A percentile compares a stretch with the other conserved stretches of the same genome.
Conservation (phyloP, 768 basidiomycete species). For the Agrocybe pediades region DNA sequence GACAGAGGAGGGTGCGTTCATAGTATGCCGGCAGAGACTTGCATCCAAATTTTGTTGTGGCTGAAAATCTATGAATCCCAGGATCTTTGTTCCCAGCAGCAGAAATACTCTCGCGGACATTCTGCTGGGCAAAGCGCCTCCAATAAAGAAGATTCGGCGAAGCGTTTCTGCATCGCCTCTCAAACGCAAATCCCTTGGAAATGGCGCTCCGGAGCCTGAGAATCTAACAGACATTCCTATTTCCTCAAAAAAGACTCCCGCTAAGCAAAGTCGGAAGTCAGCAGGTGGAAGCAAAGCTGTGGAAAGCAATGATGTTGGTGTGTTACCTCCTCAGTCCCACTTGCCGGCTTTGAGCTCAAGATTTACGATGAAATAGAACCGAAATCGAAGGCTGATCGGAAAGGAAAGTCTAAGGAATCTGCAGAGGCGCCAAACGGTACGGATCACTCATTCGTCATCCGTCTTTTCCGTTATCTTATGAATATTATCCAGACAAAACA, state of each 20-base stretch:
- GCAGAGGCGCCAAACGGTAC: conserved; percentile 2
- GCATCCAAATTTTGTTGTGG: not conserved
- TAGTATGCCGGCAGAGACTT: not conserved
- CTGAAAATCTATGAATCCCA: conserved; percentile 18
- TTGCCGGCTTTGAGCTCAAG: not conserved
- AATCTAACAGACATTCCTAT: not conserved
- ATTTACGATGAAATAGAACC: not conserved
- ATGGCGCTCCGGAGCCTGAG: not conserved
- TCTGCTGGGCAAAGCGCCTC: conserved; percentile 46
- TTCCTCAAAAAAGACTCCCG: not conserved
- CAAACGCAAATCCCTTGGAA: conserved; percentile 2
- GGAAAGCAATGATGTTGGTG: not conserved
- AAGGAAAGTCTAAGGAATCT: not conserved
- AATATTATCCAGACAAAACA: not conserved
- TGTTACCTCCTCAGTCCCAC: not conserved
- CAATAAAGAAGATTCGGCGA: conserved; percentile 25
- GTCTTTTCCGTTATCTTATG: not conserved
- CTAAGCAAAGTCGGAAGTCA: not conserved
- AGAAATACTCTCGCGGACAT: conserved; percentile 53
- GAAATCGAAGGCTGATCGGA: not conserved
- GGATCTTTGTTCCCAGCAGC: conserved; percentile 55
- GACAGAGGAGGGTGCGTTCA: conserved; percentile 63
- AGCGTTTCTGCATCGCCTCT: conserved; percentile 33
- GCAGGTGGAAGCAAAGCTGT: not conserved
- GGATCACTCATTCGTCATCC: not conserved